Evolutionary conservation across 2,329 filamentous ascomycete genomes (phyloP).

Genomic region (Verticillium tricorpus): DNA sequence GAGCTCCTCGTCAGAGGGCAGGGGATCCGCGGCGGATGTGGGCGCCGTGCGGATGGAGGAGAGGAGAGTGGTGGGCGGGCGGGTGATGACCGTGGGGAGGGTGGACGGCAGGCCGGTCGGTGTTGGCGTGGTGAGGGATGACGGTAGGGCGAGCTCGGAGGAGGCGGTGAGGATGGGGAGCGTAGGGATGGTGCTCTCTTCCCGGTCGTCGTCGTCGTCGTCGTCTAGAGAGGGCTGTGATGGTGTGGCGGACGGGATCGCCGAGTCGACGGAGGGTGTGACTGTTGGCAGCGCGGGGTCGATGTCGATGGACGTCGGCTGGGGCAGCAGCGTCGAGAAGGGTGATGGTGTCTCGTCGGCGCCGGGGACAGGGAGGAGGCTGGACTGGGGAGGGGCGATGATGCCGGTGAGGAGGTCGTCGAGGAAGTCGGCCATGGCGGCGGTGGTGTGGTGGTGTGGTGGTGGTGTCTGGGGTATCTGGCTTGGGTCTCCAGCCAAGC

Average conservation of each 20-base stretch:
- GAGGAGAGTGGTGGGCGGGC: neutral
- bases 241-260: conserved; percentile 1
- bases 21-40: neutral
- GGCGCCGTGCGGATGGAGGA: neutral
- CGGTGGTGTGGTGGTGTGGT: neutral
- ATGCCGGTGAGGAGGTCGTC: neutral
- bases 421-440: conserved; percentile 8
- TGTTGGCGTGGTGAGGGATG: neutral
- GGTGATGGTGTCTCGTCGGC: neutral
- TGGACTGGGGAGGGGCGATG: neutral
- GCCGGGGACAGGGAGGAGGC: conserved; percentile 2
- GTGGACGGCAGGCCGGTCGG: neutral
- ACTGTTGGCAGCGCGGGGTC: neutral
- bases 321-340: neutral
- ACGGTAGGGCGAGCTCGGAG: neutral
- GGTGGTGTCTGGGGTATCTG: neutral
- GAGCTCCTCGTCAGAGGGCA: neutral
- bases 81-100: neutral
- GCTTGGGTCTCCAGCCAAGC: neutral
- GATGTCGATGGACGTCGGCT: neutral
- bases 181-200: neutral
- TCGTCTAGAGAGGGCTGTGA: neutral
- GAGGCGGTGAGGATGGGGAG: neutral
- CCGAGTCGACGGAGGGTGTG: neutral
- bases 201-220: neutral